Conservation (phyloP, 2,329 filamentous ascomycete species). For the Fusarium sp. region DNA sequence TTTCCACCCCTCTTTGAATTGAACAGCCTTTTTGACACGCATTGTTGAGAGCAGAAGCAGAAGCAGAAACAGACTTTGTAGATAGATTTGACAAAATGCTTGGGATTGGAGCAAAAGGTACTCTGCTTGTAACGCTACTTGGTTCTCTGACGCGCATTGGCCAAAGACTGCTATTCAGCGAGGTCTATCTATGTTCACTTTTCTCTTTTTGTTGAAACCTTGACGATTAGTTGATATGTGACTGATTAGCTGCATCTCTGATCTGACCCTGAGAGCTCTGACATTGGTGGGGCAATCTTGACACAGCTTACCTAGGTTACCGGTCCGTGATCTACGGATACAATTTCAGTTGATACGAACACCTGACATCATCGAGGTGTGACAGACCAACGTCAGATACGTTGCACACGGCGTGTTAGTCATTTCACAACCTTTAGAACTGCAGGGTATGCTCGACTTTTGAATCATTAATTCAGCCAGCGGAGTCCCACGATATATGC, state of each 20-base stretch:
- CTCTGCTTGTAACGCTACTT: background rate
- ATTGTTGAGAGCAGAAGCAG: background rate
- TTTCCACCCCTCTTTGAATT: conserved; percentile 26
- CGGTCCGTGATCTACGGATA: background rate
- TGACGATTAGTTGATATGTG: background rate
- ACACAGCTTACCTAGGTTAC: background rate
- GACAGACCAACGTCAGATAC: conserved; percentile 11
- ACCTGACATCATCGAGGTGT: conserved; percentile 29
- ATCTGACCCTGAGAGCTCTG: background rate
- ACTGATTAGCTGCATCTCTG: background rate
- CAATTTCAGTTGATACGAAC: conserved; percentile 12
- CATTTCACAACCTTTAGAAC: conserved; percentile 8
- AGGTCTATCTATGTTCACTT: background rate
- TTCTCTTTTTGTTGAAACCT: background rate
- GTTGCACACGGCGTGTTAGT: background rate
- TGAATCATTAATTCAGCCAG: background rate
- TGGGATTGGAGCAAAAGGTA: conserved; percentile 9
- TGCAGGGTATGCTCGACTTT: conserved; percentile 1
- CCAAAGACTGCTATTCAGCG: background rate
- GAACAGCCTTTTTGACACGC: conserved; percentile 28
- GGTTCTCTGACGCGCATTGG: background rate
- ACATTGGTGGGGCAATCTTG: conserved; percentile 19
- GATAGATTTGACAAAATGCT: conserved; percentile 18
- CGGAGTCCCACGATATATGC: background rate
- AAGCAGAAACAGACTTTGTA: conserved; percentile 11